phyloP scores from a whole-genome alignment of 2,329 filamentous ascomycete genomes.

The Pestalotiopsis sp. region DNA sequence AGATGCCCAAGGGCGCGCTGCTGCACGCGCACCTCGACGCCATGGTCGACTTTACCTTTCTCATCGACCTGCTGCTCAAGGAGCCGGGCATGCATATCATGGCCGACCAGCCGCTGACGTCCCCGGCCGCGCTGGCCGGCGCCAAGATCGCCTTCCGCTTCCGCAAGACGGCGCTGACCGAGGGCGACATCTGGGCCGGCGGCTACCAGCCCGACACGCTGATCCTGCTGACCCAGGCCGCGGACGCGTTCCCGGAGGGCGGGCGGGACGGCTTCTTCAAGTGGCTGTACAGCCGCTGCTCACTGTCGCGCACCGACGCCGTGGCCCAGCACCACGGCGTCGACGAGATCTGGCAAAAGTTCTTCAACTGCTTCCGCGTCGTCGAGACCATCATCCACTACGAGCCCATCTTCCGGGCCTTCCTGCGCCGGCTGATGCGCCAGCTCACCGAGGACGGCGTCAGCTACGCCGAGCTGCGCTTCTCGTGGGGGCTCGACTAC shows the following conservation, averaged over 20 bases:
- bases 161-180: slow-evolving; percentile 45
- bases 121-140: slow-evolving; percentile 53
- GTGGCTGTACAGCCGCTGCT: slow-evolving; percentile 76
- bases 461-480: slow-evolving; percentile 78
- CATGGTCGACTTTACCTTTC: slow-evolving; percentile 85
- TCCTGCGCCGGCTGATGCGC: slow-evolving; percentile 71
- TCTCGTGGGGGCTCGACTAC: slow-evolving; percentile 75
- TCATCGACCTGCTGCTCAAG: slow-evolving; percentile 72
- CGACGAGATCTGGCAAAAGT: slow-evolving; percentile 84
- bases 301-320: slow-evolving; percentile 72
- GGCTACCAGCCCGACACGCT: slow-evolving; percentile 63
- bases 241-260: slow-evolving; percentile 73
- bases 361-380: slow-evolving; percentile 73
- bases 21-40: slow-evolving; percentile 89
- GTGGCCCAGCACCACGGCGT: slow-evolving; percentile 81
- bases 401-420: slow-evolving; percentile 84
- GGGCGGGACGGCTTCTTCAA: slow-evolving; percentile 72
- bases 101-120: slow-evolving; percentile 57
- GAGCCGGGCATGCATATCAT: slow-evolving; percentile 77
- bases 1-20: slow-evolving; percentile 86
- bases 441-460: slow-evolving; percentile 81
- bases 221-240: slow-evolving; percentile 63
- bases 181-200: slow-evolving; percentile 64
- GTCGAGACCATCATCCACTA: slow-evolving; percentile 80
- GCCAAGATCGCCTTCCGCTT: slow-evolving; percentile 66